Conservation (phyloP, 441 rosid genomes). For the Populus tomentosa region DNA sequence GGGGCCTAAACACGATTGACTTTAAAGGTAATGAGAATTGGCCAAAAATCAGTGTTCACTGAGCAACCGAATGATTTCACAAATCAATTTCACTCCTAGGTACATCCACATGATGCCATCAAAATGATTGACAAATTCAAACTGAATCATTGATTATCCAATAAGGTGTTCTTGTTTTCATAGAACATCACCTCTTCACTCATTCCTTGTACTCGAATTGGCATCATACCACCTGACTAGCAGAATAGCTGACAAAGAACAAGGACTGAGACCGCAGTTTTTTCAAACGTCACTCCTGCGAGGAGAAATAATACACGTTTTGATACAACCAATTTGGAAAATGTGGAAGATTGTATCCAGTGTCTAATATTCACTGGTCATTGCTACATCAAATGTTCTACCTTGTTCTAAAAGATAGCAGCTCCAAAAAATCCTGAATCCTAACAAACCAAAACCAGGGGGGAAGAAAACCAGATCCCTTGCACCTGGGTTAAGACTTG, state of each 20-base stretch:
- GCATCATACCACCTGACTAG: neutral
- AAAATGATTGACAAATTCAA: neutral
- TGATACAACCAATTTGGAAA: constrained; percentile 29
- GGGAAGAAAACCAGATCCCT: constrained; percentile 16
- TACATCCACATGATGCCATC: neutral
- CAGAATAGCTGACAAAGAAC: neutral
- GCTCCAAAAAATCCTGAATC: constrained; percentile 18
- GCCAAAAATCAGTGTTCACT: neutral
- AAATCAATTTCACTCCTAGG: neutral
- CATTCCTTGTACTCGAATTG: neutral
- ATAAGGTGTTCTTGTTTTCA: neutral
- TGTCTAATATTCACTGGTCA: constrained; percentile 21
- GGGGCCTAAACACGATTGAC: neutral
- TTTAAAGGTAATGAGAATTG: neutral
- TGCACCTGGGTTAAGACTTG: constrained; percentile 10
- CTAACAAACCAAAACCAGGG: constrained; percentile 27
- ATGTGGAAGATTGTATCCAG: constrained; percentile 20
- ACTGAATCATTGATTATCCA: neutral
- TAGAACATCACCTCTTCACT: neutral
- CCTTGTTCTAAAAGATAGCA: neutral
- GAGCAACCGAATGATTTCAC: neutral
- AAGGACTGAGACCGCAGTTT: neutral
- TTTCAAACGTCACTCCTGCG: neutral
- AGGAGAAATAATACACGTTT: constrained; percentile 6
- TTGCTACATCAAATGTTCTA: constrained; percentile 36